These are phyloP conservation scores for Pistacia atlantica DNA, from an alignment of 345 rosid species.

Conservation along the genomic window DNA sequence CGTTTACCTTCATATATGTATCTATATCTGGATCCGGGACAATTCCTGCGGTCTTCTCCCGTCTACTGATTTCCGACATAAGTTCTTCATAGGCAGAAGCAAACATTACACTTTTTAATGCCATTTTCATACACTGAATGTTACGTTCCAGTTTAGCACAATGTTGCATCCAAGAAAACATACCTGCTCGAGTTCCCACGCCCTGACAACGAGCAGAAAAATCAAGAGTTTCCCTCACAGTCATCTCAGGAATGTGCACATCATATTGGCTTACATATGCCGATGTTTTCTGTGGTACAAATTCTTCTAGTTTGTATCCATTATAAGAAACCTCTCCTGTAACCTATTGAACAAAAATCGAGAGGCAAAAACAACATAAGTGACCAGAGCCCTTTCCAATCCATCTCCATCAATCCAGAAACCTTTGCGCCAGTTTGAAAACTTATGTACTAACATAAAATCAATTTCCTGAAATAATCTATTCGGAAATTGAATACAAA, in stretches of 20 bases:
- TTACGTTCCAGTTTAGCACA: background rate
- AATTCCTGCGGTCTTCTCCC: constrained; percentile 29
- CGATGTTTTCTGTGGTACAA: constrained; percentile 19
- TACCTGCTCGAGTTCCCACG: constrained; percentile 29
- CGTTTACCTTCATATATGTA: background rate
- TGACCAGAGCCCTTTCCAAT: too few species aligned
- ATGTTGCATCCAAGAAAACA: background rate
- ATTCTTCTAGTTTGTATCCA: too few species aligned
- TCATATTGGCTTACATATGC: constrained; percentile 27
- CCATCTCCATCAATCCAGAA: too few species aligned
- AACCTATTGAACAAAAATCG: too few species aligned
- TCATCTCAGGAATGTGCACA: constrained; percentile 30
- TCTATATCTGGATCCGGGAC: constrained; percentile 23
- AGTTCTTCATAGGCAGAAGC: constrained; percentile 6
- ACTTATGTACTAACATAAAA: too few species aligned
- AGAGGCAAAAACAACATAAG: too few species aligned
- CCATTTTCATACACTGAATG: too few species aligned
- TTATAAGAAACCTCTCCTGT: too few species aligned
- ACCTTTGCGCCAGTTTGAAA: too few species aligned
- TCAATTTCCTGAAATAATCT: too few species aligned
- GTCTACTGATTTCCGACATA: constrained; percentile 26
- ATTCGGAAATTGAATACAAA: too few species aligned
- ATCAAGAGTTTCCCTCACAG: constrained; percentile 9
- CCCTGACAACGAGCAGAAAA: constrained; percentile 39
- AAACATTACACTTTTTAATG: background rate